A percentile compares a stretch with the other conserved stretches of the same genome.
phyloP scores from a whole-genome alignment of 345 rosid genomes.

The Crucihimalaya himalaica region DNA sequence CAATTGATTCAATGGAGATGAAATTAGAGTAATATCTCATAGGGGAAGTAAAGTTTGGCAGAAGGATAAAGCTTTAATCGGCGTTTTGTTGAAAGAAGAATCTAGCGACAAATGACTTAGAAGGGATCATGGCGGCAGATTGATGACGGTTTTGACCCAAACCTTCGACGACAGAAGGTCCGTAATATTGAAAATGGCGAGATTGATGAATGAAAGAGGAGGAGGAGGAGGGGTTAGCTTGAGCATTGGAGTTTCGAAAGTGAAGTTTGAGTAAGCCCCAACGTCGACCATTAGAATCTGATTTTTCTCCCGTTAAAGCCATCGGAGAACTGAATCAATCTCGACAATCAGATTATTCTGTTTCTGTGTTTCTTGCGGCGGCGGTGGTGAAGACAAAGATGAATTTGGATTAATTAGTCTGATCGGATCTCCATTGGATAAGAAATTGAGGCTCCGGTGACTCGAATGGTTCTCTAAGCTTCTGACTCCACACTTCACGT shows the following conservation, averaged over 20 bases:
- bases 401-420: conserved; percentile 44
- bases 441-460: no score
- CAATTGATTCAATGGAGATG: not conserved
- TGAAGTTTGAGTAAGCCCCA: conserved; percentile 79
- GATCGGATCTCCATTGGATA: no score
- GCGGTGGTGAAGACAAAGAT: conserved; percentile 37
- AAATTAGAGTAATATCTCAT: conserved; percentile 41
- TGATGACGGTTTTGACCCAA: conserved; percentile 44
- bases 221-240: conserved; percentile 38
- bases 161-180: conserved; percentile 48
- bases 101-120: conserved; percentile 77
- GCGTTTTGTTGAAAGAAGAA: conserved; percentile 72
- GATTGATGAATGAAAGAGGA: conserved; percentile 38
- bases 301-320: conserved; percentile 66
- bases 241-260: conserved; percentile 50
- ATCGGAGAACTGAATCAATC: conserved; percentile 44
- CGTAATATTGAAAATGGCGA: conserved; percentile 33
- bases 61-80: conserved; percentile 89
- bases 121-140: conserved; percentile 40
- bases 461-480: no score
- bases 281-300: conserved; percentile 56
- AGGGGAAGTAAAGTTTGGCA: conserved; percentile 80
- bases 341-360: no score
- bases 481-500: no score
- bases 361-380: no score